Percentiles rank a stretch among this genome's conserved stretches.
phyloP scores from a whole-genome alignment of 176 grass and related monocot genomes.

The Ensete glaucum region DNA sequence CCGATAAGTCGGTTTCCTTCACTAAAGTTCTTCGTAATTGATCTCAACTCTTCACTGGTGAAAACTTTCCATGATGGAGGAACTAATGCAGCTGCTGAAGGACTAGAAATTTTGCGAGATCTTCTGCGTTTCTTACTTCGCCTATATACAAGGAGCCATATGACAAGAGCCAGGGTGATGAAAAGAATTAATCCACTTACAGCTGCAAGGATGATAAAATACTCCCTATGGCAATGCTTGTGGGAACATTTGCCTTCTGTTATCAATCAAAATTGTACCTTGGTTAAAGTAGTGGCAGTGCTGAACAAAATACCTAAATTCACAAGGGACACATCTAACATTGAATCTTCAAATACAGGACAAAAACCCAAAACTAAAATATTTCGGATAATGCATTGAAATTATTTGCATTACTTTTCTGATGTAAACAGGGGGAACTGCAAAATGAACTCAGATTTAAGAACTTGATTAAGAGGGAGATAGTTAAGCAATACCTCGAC shows the following conservation, averaged over 20 bases:
- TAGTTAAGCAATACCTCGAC: constrained; percentile 37
- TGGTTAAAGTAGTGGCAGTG: not conserved
- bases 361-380: not conserved
- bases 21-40: constrained; percentile 94
- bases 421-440: not conserved
- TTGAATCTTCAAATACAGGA: not conserved
- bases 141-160: constrained; percentile 81
- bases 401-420: not conserved
- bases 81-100: constrained; percentile 64
- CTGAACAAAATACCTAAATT: not conserved
- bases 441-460: not conserved
- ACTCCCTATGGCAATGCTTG: constrained; percentile 52
- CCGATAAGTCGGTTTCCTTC: constrained; percentile 91
- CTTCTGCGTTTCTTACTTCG: constrained; percentile 83
- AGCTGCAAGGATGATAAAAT: constrained; percentile 55
- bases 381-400: not conserved
- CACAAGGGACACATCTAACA: not conserved
- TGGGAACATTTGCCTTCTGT: constrained; percentile 54
- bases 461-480: not conserved
- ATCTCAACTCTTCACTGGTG: constrained; percentile 75
- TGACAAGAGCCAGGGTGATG: constrained; percentile 59
- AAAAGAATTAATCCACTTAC: constrained; percentile 82
- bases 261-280: not conserved
- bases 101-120: constrained; percentile 56
- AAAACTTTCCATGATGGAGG: constrained; percentile 83